phyloP scores from a whole-genome alignment of 805 yeast species.

The Kuraishia floccosa region DNA sequence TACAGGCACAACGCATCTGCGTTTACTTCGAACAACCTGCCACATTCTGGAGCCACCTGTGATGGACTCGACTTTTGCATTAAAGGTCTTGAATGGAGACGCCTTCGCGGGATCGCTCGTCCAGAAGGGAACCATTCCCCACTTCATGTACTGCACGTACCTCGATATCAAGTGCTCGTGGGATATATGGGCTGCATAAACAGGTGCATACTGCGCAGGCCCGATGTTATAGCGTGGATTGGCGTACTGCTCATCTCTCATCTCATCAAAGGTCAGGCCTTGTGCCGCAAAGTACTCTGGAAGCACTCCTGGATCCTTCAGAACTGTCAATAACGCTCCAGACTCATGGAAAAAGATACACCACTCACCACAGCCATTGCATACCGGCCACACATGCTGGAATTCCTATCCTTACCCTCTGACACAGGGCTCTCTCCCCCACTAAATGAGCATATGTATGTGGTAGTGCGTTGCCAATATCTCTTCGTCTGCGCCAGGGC shows the following conservation, averaged over 20 bases:
- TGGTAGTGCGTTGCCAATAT: too few relatives aligned
- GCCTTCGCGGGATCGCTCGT: constrained; percentile 23
- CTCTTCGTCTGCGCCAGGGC: too few relatives aligned
- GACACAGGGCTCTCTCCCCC: too few relatives aligned
- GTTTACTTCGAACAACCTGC: constrained; percentile 33
- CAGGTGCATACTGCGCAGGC: constrained; percentile 45
- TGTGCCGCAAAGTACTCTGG: constrained; percentile 23
- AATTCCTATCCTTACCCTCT: background rate
- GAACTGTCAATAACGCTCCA: background rate
- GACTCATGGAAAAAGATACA: background rate
- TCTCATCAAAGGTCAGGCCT: constrained; percentile 13
- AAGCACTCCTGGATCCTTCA: constrained; percentile 26
- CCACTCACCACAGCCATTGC: constrained; percentile 14
- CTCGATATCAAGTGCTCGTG: background rate
- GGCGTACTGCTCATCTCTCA: constrained; percentile 11
- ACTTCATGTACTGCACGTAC: constrained; percentile 46
- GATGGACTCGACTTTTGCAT: constrained; percentile 63
- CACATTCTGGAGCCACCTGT: constrained; percentile 39
- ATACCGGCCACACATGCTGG: constrained; percentile 23
- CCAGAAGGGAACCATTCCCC: constrained; percentile 77
- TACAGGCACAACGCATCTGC: constrained; percentile 68
- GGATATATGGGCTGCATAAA: constrained; percentile 9
- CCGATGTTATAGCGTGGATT: constrained; percentile 43
- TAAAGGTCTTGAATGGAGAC: constrained; percentile 44
- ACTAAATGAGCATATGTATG: too few relatives aligned